Conservation (phyloP, 1,284 basidiomycete genomes). For the Cryptococcus neoformans region DNA sequence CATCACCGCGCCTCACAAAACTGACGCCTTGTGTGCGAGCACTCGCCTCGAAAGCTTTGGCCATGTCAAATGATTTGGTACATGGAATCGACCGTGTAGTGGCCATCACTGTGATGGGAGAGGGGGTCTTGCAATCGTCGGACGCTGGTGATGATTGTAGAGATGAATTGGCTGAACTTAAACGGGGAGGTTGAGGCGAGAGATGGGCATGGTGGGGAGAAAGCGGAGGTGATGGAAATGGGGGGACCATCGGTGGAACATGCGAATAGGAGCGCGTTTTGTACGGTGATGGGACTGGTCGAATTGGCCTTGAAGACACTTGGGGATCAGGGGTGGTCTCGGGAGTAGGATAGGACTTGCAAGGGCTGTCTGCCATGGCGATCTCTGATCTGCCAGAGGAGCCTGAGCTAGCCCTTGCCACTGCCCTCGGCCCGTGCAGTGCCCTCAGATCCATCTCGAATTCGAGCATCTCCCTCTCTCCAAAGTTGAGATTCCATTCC, state of each 20-base stretch:
- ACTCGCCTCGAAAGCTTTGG: slow-evolving; percentile 11
- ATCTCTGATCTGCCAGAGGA: slow-evolving; percentile 16
- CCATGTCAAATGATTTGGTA: slow-evolving; percentile 17
- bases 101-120: slow-evolving; percentile 34
- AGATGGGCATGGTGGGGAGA: slow-evolving; percentile 27
- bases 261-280: slow-evolving; percentile 23
- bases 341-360: slow-evolving; percentile 41
- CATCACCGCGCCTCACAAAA: neutral
- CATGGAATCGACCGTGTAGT: neutral
- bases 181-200: slow-evolving; percentile 36
- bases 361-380: slow-evolving; percentile 3
- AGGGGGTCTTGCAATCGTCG: slow-evolving; percentile 48
- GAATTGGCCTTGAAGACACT: slow-evolving; percentile 27
- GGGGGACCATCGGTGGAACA: slow-evolving; percentile 9
- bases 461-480: slow-evolving; percentile 37
- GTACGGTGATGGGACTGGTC: slow-evolving; percentile 38
- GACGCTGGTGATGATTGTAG: slow-evolving; percentile 43
- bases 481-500: slow-evolving; percentile 72
- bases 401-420: slow-evolving; percentile 15
- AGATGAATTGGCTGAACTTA: slow-evolving; percentile 38
- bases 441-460: slow-evolving; percentile 39
- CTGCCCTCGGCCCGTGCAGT: slow-evolving; percentile 37
- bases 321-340: slow-evolving; percentile 40
- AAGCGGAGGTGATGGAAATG: slow-evolving; percentile 31
- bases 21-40: neutral